These are phyloP conservation scores for Acanthochlamys bracteata DNA, from an alignment of 106 monocot genomes.

Conservation along the genomic window DNA sequence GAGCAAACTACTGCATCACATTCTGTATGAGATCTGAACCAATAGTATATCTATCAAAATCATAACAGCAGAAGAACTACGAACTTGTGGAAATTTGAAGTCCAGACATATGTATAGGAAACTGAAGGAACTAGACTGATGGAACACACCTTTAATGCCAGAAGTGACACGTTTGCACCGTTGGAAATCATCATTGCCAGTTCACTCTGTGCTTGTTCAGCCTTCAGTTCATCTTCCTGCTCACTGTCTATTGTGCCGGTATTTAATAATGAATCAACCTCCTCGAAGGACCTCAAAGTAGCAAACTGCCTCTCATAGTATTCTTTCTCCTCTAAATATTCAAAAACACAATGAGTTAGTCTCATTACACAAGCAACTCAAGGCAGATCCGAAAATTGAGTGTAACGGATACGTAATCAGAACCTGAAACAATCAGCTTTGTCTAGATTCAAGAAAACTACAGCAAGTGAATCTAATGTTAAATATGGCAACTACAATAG, in stretches of 20 bases:
- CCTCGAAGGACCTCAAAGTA: slow-evolving; percentile 71
- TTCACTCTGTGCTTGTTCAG: slow-evolving; percentile 47
- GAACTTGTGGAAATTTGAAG: too few relatives aligned
- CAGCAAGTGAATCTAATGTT: too few relatives aligned
- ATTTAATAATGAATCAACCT: slow-evolving; percentile 46
- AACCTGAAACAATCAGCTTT: too few relatives aligned
- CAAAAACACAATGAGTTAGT: not conserved
- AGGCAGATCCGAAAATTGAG: not conserved
- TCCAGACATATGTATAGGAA: not conserved
- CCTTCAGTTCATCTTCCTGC: slow-evolving; percentile 24
- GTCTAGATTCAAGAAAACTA: too few relatives aligned
- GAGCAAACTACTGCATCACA: not conserved
- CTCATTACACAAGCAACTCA: not conserved
- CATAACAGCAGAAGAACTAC: not conserved
- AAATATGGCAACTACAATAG: too few relatives aligned
- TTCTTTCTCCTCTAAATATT: slow-evolving; percentile 56
- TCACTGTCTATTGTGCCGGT: not conserved
- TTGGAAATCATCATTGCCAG: slow-evolving; percentile 87
- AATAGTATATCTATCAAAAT: not conserved
- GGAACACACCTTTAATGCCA: slow-evolving; percentile 64
- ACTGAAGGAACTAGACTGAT: not conserved
- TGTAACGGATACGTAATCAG: not conserved
- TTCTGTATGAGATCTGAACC: not conserved
- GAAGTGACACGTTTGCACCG: slow-evolving; percentile 64
- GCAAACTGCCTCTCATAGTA: slow-evolving; percentile 91